Percentiles rank a stretch among this genome's conserved stretches.
These are phyloP conservation scores for Cryptosporidium baileyi DNA, from an alignment of 169 alveolate species.

Conservation along the genomic window DNA sequence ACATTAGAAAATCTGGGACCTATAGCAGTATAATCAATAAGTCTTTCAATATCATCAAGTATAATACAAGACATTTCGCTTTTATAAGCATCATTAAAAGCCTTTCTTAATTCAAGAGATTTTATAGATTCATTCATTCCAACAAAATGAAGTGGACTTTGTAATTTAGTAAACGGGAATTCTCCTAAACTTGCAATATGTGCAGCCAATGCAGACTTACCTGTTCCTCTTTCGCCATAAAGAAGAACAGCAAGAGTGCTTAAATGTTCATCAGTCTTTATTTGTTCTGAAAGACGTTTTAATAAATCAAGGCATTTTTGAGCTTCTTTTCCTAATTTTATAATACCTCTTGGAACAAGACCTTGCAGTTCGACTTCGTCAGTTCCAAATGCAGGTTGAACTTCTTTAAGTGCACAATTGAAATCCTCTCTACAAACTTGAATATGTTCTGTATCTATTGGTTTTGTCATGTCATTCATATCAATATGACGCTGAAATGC, in stretches of 20 bases:
- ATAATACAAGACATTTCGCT: slow-evolving; percentile 87
- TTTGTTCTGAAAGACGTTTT: slow-evolving; percentile 54
- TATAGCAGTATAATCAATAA: slow-evolving; percentile 95
- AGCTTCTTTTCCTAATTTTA: slow-evolving; percentile 20
- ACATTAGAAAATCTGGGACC: slow-evolving; percentile 98
- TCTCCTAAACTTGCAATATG: slow-evolving; percentile 91
- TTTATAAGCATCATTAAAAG: slow-evolving; percentile 99
- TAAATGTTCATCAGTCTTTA: slow-evolving; percentile 67
- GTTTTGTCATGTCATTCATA: slow-evolving; percentile 77
- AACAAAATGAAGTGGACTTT: slow-evolving; percentile 95
- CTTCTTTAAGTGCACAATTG: slow-evolving; percentile 91
- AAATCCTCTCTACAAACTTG: slow-evolving; percentile 90
- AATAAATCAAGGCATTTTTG: slow-evolving; percentile 1
- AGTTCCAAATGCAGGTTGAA: slow-evolving; percentile 97
- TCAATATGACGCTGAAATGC: slow-evolving; percentile 90
- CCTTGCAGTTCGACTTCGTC: slow-evolving; percentile 83
- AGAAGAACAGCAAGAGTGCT: slow-evolving; percentile 87
- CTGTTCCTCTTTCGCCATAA: slow-evolving; percentile 94
- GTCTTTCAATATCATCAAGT: slow-evolving; percentile 96
- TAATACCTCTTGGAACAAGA: slow-evolving; percentile 72
- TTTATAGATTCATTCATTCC: slow-evolving; percentile 85
- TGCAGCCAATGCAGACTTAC: slow-evolving; percentile 98
- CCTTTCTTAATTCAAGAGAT: slow-evolving; percentile 88
- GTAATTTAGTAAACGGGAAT: slow-evolving; percentile 94
- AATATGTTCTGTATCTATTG: slow-evolving; percentile 76